Evolutionary conservation across 768 basidiomycete species (phyloP), one percentile per base, ranked within the genome.

Genomic region (Trametes maxima): DNA sequence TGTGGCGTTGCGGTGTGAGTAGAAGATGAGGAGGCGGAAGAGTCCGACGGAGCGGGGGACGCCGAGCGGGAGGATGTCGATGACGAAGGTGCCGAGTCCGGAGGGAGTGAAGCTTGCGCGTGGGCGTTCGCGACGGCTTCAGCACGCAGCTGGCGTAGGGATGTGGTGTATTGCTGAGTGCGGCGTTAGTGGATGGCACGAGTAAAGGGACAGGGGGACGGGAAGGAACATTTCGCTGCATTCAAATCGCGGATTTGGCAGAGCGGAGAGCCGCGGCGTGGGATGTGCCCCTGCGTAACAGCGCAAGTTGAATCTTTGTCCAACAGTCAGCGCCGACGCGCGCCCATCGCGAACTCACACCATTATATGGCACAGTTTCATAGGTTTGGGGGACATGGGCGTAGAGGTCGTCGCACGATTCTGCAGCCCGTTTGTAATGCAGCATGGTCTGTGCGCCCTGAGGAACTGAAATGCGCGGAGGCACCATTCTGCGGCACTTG

Each of bases 1-100:
- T 75, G 68, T 16, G 89, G 89, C 21, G 88, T 85, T 2, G 85
- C 79, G 4, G 90, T 92, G 64, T 86, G 87, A 24, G 86, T 89
- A 0, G 89, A 91, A 2, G 82, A 89, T 0, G 89, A 90, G 33
- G 87, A 75, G 3, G 86, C 74, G 8, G 88, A 88, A 0, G 90
- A 88, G 0, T 68, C 70, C 0, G 85, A 85, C 0, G 46, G 60
- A 2, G 69, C 59, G 0, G 71, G 71, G 0, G 71, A 72, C 17
- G 62, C 52, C 21, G 71, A 45, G 28, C 71, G 69, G 0, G 89
- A 89, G 0, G 85, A 84, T 0, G 84, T 80, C 3, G 85, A 76
- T 0, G 87, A 85, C 2, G 83, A 47, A 1, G 80, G 14, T 82
- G 25, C 81, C 86, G 2, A 82, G 81, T 60, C 21, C 59, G 45